Evolutionary conservation across 2,329 filamentous ascomycete species (phyloP), one percentile per base, ranked within the genome.

Genomic region (Penicillium sp.): DNA sequence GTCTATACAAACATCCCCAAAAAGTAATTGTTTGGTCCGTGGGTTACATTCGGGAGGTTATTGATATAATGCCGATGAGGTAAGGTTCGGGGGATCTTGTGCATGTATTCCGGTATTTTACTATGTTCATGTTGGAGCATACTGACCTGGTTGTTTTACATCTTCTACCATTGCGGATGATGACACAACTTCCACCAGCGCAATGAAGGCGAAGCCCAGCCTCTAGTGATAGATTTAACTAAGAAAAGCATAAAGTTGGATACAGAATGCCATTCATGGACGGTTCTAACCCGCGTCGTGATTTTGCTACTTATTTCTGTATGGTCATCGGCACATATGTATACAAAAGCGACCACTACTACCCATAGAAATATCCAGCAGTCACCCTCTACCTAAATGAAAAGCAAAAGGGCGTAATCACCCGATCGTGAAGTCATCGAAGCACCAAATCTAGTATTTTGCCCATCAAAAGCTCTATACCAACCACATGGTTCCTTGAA

Each of bases 31-130:
- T 25, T 41, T 10, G 5, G 9, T 12, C 17, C 12, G 35, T 62
- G 42, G 62, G 62, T 66, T 66, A 60, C 62, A 66, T 62, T 66
- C 64, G 59, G 62, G 49, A 61, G 51, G 61, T 63, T 63, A 60
- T 54, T 56, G 43, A 37, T 61, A 50, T 27, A n/a, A 37, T 19
- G 29, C 53, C 10, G 19, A 21, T 27, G 38, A 19, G 17, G 10
- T 40, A 50, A 35, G 12, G 45, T 27, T 42, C 12, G 4, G 23
- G 31, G 25, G 25, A 17, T 35, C 33, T 47, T 21, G 15, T 13
- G 21, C 6, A 21, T 53, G 50, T 27, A 13, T 54, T 17, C 51
- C 15, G 50, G 27, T 51, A 42, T 29, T 21, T 21, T 47, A 31
- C 19, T 33, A 45, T 5, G 15, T 17, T 17, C 29, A 21, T 12